Percentiles rank a stretch among this genome's conserved stretches.
Evolutionary conservation across 805 yeast species (phyloP).

Genomic region (Jamesozyma jinghongensis): DNA sequence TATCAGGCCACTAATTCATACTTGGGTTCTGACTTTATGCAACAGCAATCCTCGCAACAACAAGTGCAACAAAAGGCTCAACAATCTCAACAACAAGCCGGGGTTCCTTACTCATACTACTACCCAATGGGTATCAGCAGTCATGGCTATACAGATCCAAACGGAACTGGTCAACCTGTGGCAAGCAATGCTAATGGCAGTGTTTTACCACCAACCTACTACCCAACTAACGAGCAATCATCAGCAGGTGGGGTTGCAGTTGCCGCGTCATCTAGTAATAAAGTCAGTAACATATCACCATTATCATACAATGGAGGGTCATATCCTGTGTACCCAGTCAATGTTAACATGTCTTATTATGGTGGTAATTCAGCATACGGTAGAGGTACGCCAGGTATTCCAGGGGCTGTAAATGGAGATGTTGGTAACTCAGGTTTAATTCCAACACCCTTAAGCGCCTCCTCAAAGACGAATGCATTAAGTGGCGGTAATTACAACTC

Average conservation of each 20-base stretch:
- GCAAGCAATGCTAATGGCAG: neutral
- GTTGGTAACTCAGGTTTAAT: constrained; percentile 1
- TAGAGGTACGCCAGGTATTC: neutral
- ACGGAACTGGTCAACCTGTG: neutral
- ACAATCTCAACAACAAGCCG: constrained; percentile 9
- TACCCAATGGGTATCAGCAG: neutral
- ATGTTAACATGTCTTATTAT: constrained; percentile 10
- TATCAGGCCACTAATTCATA: constrained; percentile 2
- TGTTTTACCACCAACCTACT: constrained; percentile 2
- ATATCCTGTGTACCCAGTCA: constrained; percentile 7
- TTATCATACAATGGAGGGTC: constrained; percentile 3
- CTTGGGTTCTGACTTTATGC: constrained; percentile 4
- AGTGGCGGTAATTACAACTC: neutral
- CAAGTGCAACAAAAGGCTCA: constrained; percentile 13
- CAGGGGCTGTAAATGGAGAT: neutral
- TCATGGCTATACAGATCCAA: constrained; percentile 4
- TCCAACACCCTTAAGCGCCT: constrained; percentile 5
- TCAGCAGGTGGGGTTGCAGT: neutral
- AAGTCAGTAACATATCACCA: constrained; percentile 1
- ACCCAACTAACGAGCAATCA: constrained; percentile 1
- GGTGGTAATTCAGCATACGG: constrained; percentile 2
- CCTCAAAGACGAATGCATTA: neutral
- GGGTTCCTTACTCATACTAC: constrained; percentile 6
- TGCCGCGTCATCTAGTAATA: neutral
- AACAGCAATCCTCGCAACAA: constrained; percentile 5